Evolutionary conservation across 2,329 filamentous ascomycete species (phyloP).

Genomic region (Colletotrichum viniferum): DNA sequence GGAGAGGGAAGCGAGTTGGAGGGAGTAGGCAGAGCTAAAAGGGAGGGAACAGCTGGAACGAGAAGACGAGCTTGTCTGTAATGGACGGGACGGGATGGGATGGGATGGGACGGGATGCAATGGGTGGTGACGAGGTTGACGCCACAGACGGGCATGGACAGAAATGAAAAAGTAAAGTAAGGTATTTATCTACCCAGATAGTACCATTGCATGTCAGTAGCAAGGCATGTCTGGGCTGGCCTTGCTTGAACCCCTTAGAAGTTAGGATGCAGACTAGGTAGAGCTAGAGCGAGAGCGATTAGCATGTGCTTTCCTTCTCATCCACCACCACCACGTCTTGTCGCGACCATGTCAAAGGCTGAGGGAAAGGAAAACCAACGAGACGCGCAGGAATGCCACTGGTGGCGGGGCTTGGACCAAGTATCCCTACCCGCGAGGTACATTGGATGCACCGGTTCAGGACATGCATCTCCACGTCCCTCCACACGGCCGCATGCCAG

Average conservation of each 20-base stretch:
- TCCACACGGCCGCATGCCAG: neutral
- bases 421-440: slow-evolving; percentile 14
- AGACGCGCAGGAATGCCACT: slow-evolving; percentile 15
- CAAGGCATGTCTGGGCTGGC: neutral
- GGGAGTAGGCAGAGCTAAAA: slow-evolving; percentile 8
- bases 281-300: neutral
- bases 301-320: slow-evolving; percentile 5
- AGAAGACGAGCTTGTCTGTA: slow-evolving; percentile 2
- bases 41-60: slow-evolving; percentile 12
- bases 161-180: slow-evolving; percentile 6
- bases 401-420: slow-evolving; percentile 11
- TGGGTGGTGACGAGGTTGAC: slow-evolving; percentile 18
- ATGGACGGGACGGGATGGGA: neutral
- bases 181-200: slow-evolving; percentile 17
- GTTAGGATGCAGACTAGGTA: neutral
- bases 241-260: slow-evolving; percentile 16
- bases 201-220: neutral
- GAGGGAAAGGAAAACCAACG: neutral
- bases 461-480: neutral
- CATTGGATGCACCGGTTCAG: neutral
- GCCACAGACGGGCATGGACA: slow-evolving; percentile 16
- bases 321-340: neutral
- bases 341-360: neutral
- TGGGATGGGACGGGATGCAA: neutral
- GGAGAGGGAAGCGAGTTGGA: slow-evolving; percentile 1